Base-by-base conservation (phyloP, 2,329 filamentous ascomycete genomes). In the Penicillium expansum region DNA sequence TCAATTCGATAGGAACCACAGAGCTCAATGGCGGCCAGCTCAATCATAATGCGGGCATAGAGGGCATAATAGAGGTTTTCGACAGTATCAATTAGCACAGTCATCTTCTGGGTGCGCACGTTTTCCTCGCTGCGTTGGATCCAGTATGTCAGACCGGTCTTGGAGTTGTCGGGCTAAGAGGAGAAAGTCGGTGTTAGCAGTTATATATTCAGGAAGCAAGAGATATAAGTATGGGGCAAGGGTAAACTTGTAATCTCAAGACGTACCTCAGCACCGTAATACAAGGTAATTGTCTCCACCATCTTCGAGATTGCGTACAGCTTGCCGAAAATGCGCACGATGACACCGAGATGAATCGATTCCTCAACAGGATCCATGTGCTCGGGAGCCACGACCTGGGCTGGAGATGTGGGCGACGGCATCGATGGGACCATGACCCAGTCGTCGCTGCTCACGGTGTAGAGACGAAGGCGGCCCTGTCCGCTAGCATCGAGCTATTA, bases 241-340 rank as follows among this genome's bases (percentile, higher is more conserved):
- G 30, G 14, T 18, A 13, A 48, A 37, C 2, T 18, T 18, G 6
- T 22, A 20, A 8, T 10, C 18, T 37, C 3, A 27, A 14, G 24
- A 56, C 67, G 32, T 65, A 76, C 74, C 58, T 74, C 69, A 11
- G 69, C 61, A 0, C 70, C 73, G 56, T 73, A 76, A 41, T 67
- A 67, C 45, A 66, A 42, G 45, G 74, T 68, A 10, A 69, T 58
- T 30, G 68, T 67, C 33, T 70, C 60, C 30, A 74, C 51, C 13
- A 76, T 58, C 48, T 76, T 77, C 22, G 73, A 70, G 44, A 74
- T 58, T 1, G 70, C 63, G 54, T 76, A 76, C 10, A 76, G 64
- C 50, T 67, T 71, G 24, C 62, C 56, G 35, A 70, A 72, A 11
- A 74, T 66, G 1, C 58, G 59, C 43, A 75, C 52, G 6, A 74